Evolutionary conservation across 78 protist genomes (phyloP), one percentile per base, ranked within the genome.

Genomic region (Dictyostelium purpureum): DNA sequence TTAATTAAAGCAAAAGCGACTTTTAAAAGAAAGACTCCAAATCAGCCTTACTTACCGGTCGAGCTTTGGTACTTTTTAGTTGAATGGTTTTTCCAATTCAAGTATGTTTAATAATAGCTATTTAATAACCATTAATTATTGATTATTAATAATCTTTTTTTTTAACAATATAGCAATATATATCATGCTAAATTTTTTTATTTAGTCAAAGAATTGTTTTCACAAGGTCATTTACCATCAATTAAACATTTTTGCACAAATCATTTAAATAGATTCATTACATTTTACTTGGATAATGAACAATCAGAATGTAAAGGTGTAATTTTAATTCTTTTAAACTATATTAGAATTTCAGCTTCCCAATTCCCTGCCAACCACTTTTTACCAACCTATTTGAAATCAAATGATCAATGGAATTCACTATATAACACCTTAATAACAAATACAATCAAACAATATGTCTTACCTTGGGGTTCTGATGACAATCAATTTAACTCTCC

Each of bases 51-150:
- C 37, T 49, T 85, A 28, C 71, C 92, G 6, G 54, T 38, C 31
- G 92, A 85, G 47, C 49, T 85, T 38, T 85, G 92, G 92, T 51
- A 59, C 26, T 61, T 73, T 9, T 57, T 85, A 33, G 63, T 85
- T 12, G 92, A 85, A 45, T 85, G 92, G 92, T 85, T 85, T 37
- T 85, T 85, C 54, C 80, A 73, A 43, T 85, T 85, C 35, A 47
- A 66, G 90, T 83, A 71, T 4, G 90, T 82, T 10, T 16, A 21
- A 18, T 19, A 14, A 14, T 26, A 2, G 6, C 0, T 19, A 26
- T 40, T 24, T n/a, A 21, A 28, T 9, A 9, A 19, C 18, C 2
- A 12, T 7, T 18, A 28, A 56, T 1, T 2, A 61, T 33, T 10
- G 6, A n/a, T 37, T 38, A 11, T 38, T 57, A 14, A 33, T 75